Percentiles rank a stretch among this genome's conserved stretches.
These are phyloP conservation scores for Salvia rosmarinus DNA, from an alignment of 257 asterid species.

Conservation along the genomic window DNA sequence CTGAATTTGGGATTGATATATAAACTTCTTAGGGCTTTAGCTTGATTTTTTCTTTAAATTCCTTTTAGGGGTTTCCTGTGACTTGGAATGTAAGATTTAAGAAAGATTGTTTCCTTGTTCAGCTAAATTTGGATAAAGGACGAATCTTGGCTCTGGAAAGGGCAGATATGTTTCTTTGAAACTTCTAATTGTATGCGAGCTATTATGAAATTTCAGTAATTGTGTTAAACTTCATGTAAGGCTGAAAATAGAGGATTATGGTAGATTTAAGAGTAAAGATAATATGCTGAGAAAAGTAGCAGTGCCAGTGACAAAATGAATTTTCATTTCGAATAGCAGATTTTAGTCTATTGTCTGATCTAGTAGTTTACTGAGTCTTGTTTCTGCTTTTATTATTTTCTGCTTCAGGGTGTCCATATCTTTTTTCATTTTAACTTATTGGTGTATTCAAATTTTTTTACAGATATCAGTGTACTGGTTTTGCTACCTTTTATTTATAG, in stretches of 20 bases:
- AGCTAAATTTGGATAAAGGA: conserved; percentile 5
- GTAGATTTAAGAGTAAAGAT: neutral
- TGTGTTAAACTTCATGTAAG: conserved; percentile 2
- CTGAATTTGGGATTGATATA: conserved; percentile 1
- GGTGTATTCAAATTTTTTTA: conserved; percentile 17
- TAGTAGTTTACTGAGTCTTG: neutral
- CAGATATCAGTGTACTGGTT: conserved; percentile 33
- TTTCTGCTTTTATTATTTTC: neutral
- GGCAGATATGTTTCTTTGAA: neutral
- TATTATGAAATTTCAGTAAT: neutral
- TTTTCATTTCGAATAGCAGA: neutral
- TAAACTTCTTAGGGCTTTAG: neutral
- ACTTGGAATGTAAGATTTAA: neutral
- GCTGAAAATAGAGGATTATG: neutral
- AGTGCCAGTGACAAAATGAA: neutral
- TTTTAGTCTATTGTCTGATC: conserved; percentile 12
- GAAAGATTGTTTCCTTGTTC: neutral
- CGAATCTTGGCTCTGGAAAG: conserved; percentile 10
- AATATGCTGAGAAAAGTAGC: neutral
- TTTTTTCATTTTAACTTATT: conserved; percentile 12
- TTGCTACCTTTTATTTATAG: conserved; percentile 18
- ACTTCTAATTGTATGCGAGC: neutral
- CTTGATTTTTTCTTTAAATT: neutral
- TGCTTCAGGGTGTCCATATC: neutral
- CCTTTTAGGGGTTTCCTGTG: conserved; percentile 1